phyloP scores from a whole-genome alignment of 1,284 basidiomycete genomes.

The Puccinia coronata region DNA sequence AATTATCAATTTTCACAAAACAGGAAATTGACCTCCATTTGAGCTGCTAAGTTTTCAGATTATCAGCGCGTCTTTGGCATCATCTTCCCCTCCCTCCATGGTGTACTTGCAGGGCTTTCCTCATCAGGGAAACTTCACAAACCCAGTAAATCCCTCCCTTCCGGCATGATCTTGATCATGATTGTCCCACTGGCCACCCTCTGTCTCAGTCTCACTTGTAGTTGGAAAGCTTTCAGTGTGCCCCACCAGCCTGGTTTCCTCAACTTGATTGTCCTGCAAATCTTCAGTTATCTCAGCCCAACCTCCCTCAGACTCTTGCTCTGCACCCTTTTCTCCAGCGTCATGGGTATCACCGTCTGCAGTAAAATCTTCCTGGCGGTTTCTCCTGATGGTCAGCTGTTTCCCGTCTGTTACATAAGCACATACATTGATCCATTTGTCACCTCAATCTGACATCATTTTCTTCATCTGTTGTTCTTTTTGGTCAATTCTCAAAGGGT shows the following conservation, averaged over 20 bases:
- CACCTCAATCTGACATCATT: no score
- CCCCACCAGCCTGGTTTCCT: neutral
- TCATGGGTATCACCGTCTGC: constrained; percentile 45
- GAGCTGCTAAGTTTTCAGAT: constrained; percentile 21
- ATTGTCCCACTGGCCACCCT: constrained; percentile 16
- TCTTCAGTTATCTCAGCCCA: constrained; percentile 17
- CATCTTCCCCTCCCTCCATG: constrained; percentile 37
- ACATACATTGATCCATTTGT: no score
- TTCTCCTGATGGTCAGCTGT: constrained; percentile 38
- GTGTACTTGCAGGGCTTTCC: constrained; percentile 34
- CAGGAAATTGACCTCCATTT: neutral
- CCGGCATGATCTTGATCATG: constrained; percentile 23
- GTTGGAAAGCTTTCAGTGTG: neutral
- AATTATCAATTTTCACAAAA: neutral
- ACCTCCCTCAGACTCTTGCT: constrained; percentile 30
- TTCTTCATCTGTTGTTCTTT: no score
- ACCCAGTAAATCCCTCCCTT: constrained; percentile 40
- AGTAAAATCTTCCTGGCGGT: constrained; percentile 42
- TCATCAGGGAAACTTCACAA: constrained; percentile 29
- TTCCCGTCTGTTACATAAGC: no score
- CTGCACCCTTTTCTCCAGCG: constrained; percentile 28
- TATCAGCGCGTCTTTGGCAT: constrained; percentile 39
- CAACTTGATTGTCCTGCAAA: constrained; percentile 15
- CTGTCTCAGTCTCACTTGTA: constrained; percentile 25
- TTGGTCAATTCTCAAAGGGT: no score